Base-by-base conservation (phyloP, 2,329 filamentous ascomycete species). In the Clonostachys chloroleuca region DNA sequence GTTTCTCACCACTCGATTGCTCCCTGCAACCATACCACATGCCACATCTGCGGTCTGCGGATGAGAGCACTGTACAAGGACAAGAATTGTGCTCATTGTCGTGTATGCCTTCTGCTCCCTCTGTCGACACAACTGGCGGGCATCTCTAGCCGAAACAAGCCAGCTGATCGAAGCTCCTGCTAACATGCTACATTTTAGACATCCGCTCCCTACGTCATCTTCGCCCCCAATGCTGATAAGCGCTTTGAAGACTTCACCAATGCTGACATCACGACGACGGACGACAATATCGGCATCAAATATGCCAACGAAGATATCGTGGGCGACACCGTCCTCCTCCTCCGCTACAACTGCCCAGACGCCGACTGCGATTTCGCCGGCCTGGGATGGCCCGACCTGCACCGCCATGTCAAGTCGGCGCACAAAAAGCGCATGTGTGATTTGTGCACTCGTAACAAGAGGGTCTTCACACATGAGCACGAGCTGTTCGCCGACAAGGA, bases 391-490 rank as follows among this genome's bases (percentile, higher is more conserved):
- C 73, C 72, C 12, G 75, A 79, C 52, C 63, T 79, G 45, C 76
- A 80, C 55, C 72, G 91, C 56, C 90, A 99, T 73, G 92, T 96
- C 48, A 87, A 86, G 61, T 81, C 75, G 45, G 80, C 79, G 49
- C 94, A 99, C 70, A 78, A 85, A 53, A 95, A 92, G 70, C 85
- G 88, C 62, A 92, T 95, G 86, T 95, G 88, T 66, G 90, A 96
- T 65, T 75, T 96, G 12, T 96, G 92, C 67, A 80, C 92, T 7
- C 77, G 91, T 50, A 92, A 96, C 73, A 99, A 99, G 70, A 96
- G 96, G 62, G 91, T 96, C 34, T 99, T 99, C 58, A 96, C 94
- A 2, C 94, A 99, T 68, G 94, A 99, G 67, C 94, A 99, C 63
- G 89, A 95, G 52, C 77, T 99, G 2, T 97, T 96, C 64, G 86